Evolutionary conservation across 306 rosid genomes (phyloP), one percentile per base, ranked within the genome.

Genomic region (Fagus sylvatica): DNA sequence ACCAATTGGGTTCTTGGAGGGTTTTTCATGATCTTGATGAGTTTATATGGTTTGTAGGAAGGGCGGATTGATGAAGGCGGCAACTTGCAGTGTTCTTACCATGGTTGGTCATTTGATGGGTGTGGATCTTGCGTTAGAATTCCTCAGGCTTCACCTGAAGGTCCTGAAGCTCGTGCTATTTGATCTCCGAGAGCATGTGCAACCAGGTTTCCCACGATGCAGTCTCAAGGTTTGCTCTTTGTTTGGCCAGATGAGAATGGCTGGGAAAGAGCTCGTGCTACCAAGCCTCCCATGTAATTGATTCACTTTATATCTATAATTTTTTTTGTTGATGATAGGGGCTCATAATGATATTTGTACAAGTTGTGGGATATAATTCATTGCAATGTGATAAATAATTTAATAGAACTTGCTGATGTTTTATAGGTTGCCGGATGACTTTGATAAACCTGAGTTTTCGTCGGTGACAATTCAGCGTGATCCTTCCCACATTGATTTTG

Each of bases 161-260:
- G 98, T 5, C 97, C 98, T 0, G 98, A 95, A 76, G 88, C 98
- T 72, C 91, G 98, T 49, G 98, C 98, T 42, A 2, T 89, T 71
- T 30, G 46, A 51, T 92, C 98, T 60, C 91, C 96, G 7, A 89
- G 90, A 89, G 97, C 98, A 13, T 91, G 98, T 75, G 98, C 80
- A 3, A 91, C 87, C 1, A 88, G 90, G 86, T 88, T 92, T 79
- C 98, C 98, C 40, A 89, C 95, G 10, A 48, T 84, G 84, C 96
- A 87, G 71, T 95, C 98, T 81, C 98, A 95, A 85, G 98, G 98
- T 46, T 79, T 95, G 76, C 97, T 95, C 83, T 95, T 92, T 75
- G 98, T 95, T 74, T 95, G 98, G 98, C 98, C 98, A 0, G 98
- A 95, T 85, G 95, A 92, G 84, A 92, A 91, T 79, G 98, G 97